These are phyloP conservation scores for Solanum medicagineum DNA, from an alignment of 257 asterid genomes.

Conservation along the genomic window DNA sequence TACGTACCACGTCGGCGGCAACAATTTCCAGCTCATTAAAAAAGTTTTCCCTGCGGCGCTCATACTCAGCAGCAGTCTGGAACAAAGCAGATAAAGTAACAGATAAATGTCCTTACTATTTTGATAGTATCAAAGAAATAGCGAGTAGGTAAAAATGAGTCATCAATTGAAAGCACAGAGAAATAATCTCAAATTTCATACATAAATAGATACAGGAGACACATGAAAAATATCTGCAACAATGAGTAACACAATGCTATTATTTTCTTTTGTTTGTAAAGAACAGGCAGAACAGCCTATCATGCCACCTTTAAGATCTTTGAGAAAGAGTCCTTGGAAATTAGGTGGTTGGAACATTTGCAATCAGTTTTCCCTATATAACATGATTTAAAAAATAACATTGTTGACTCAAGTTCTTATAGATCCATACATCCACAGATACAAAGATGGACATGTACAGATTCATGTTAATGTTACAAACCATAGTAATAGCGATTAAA, in stretches of 20 bases:
- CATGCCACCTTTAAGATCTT: background rate
- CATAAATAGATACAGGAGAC: background rate
- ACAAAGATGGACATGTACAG: background rate
- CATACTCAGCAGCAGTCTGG: constrained; percentile 88
- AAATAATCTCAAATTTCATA: background rate
- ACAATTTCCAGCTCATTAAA: constrained; percentile 88
- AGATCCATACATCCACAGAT: background rate
- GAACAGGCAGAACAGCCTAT: background rate
- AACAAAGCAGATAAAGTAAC: background rate
- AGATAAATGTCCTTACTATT: background rate
- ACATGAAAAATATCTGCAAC: background rate
- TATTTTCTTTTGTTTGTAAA: background rate
- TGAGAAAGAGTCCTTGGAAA: background rate
- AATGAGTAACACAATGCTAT: background rate
- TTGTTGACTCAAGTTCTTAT: background rate
- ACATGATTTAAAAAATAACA: background rate
- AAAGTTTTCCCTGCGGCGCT: constrained; percentile 70
- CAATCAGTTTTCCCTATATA: background rate
- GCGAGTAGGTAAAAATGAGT: background rate
- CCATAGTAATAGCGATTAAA: background rate
- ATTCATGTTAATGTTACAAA: background rate
- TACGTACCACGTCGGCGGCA: constrained; percentile 78
- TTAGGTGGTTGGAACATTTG: background rate
- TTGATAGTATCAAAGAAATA: background rate
- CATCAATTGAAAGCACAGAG: background rate